Evolutionary conservation across 257 asterid genomes (phyloP), one percentile per base, ranked within the genome.

Genomic region (Primulina eburnea): DNA sequence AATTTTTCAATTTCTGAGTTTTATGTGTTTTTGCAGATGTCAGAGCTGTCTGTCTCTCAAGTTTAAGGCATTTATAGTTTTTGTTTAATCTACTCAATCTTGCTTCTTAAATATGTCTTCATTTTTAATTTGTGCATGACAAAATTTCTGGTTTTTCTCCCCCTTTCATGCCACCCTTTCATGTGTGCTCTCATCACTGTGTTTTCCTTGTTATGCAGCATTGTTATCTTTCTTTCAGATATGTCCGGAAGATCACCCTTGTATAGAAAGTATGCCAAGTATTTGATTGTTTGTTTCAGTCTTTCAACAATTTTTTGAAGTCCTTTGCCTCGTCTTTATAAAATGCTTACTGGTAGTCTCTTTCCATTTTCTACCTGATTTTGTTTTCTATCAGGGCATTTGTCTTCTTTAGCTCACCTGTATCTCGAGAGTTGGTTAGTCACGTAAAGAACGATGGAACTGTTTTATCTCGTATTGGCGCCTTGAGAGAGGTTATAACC

Each of bases 381-480:
- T 71, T 40, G 62, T 75, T 67, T 71, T 20, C 70, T 71, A 65
- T 47, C 67, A 94, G 99, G 92, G 97, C 99, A 66, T 94, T 86
- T 70, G 90, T 94, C 62, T 94, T 94, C 89, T 94, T 94, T 71
- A 94, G 99, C 87, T 91, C 99, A 73, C 87, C 97, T 70, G 87
- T 94, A 77, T 64, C 96, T 29, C 80, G 84, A 24, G 99, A 94
- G 76, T 74, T 89, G 82, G 99, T 94, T 74, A 84, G 78, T 78
- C 85, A 86, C 82, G 87, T 94, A 70, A 94, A 88, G 85, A 88
- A 78, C 82, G 91, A 89, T 72, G 82, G 85, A 72, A 87, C 88
- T 83, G 99, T 91, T 74, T 72, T 89, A 79, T 78, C 98, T 73
- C 97, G 99, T 77, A 88, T 94, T 71, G 97, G 99, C 79, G 97